Percentiles rank a stretch among this genome's conserved stretches.
These are phyloP conservation scores for Silybum marianum DNA, from an alignment of 129 eudicot species.

Conservation along the genomic window DNA sequence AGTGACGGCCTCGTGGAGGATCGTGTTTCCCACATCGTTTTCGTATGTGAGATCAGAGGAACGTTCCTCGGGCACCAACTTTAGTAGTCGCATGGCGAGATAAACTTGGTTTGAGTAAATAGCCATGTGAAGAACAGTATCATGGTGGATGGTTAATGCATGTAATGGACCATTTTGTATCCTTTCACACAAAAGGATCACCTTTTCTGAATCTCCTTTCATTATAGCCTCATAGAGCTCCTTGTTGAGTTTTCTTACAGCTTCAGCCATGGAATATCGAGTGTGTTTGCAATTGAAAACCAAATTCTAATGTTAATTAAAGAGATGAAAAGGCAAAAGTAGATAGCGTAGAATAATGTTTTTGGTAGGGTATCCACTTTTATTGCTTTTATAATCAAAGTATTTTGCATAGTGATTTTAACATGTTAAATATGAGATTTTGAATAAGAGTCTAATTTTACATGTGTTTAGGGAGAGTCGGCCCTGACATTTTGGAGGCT, in stretches of 20 bases:
- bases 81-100: conserved; percentile 3
- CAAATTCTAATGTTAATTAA: not conserved
- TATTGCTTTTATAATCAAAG: too few species aligned
- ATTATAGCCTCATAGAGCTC: conserved; percentile 22
- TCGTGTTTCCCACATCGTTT: conserved; percentile 27
- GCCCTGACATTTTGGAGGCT: too few species aligned
- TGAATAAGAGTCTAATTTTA: too few species aligned
- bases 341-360: not conserved
- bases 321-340: not conserved
- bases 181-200: not conserved
- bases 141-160: conserved; percentile 19
- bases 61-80: not conserved
- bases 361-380: not conserved
- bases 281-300: not conserved
- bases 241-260: conserved; percentile 9
- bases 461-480: too few species aligned
- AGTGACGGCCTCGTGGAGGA: conserved; percentile 33
- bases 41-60: not conserved
- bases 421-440: too few species aligned
- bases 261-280: conserved; percentile 11
- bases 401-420: too few species aligned
- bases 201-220: conserved; percentile 18
- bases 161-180: conserved; percentile 23
- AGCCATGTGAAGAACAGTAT: conserved; percentile 34
- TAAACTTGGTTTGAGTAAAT: conserved; percentile 10